Percentiles rank a stretch among this genome's conserved stretches.
These are phyloP conservation scores for Clavariopsis aquatica DNA, from an alignment of 495 filamentous ascomycete species.

Conservation along the genomic window DNA sequence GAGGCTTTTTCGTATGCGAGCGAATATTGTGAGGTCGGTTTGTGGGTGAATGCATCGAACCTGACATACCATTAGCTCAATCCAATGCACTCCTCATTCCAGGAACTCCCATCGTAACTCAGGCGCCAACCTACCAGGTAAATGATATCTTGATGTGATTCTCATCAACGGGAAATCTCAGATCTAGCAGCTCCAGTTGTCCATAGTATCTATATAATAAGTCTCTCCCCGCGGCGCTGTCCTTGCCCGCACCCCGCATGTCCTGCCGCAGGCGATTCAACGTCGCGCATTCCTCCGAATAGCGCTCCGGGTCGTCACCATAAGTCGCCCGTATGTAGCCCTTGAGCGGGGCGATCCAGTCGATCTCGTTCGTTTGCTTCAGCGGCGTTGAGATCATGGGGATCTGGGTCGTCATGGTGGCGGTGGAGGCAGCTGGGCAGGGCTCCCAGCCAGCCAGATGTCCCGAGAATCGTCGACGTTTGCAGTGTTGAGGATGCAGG, in stretches of 20 bases:
- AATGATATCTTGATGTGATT: conserved; percentile 99
- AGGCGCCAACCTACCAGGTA: conserved; percentile 71
- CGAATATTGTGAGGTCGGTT: conserved; percentile 91
- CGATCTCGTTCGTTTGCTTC: conserved; percentile 99
- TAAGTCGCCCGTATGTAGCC: conserved; percentile 89
- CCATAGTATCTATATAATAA: conserved; percentile 96
- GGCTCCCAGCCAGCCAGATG: conserved; percentile 34
- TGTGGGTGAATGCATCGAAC: conserved; percentile 98
- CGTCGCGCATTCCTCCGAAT: conserved; percentile 89
- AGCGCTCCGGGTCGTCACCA: conserved; percentile 93
- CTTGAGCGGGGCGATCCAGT: conserved; percentile 95
- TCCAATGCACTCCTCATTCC: background rate
- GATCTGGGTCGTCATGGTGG: conserved; percentile 67
- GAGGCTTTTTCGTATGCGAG: conserved; percentile 98
- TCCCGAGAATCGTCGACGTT: background rate
- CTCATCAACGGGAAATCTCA: conserved; percentile 96
- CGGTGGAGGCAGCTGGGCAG: conserved; percentile 17
- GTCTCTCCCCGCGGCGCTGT: conserved; percentile 91
- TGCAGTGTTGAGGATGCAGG: background rate
- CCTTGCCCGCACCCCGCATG: conserved; percentile 96
- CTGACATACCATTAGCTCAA: conserved; percentile 49
- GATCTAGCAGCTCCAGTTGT: conserved; percentile 89
- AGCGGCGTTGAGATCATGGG: conserved; percentile 91
- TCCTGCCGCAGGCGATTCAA: conserved; percentile 97
- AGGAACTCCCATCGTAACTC: background rate